Conservation (phyloP, 495 filamentous ascomycete species). For the Penicillium fimorum region DNA sequence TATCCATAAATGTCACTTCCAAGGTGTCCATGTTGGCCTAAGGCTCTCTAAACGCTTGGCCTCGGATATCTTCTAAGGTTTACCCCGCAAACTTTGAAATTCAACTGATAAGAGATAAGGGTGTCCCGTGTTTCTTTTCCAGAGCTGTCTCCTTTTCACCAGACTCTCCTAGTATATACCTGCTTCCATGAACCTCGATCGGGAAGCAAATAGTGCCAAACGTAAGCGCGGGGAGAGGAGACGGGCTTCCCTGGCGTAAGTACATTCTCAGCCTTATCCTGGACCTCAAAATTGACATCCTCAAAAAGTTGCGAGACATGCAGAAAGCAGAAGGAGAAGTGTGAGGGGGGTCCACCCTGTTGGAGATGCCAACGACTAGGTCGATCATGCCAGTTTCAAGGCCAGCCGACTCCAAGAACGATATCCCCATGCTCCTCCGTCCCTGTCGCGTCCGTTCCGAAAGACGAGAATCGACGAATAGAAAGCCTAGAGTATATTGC, state of each 20-base stretch:
- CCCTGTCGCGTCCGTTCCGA: neutral
- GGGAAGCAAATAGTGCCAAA: conserved; percentile 1
- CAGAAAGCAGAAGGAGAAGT: conserved; percentile 47
- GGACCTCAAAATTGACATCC: neutral
- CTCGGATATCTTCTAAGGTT: too few relatives aligned
- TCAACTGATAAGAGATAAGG: neutral
- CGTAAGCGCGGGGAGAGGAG: conserved; percentile 16
- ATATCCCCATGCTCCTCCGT: conserved; percentile 18
- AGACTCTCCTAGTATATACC: neutral
- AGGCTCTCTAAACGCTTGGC: too few relatives aligned
- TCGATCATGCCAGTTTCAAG: conserved; percentile 42
- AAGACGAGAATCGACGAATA: conserved; percentile 1
- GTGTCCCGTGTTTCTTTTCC: neutral
- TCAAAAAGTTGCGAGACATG: conserved; percentile 41
- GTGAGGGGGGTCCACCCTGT: conserved; percentile 47
- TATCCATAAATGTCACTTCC: too few relatives aligned
- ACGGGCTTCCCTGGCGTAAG: conserved; percentile 16
- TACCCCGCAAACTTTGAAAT: too few relatives aligned
- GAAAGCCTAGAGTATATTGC: conserved; percentile 19
- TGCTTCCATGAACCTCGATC: neutral
- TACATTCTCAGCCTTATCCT: neutral
- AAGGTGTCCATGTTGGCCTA: too few relatives aligned
- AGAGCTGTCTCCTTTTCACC: neutral
- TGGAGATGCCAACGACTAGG: conserved; percentile 44
- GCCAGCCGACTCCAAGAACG: conserved; percentile 28